Percentiles rank a stretch among this genome's conserved stretches.
Conservation (phyloP, 169 alveolate species). For the Babesia gibsoni region DNA sequence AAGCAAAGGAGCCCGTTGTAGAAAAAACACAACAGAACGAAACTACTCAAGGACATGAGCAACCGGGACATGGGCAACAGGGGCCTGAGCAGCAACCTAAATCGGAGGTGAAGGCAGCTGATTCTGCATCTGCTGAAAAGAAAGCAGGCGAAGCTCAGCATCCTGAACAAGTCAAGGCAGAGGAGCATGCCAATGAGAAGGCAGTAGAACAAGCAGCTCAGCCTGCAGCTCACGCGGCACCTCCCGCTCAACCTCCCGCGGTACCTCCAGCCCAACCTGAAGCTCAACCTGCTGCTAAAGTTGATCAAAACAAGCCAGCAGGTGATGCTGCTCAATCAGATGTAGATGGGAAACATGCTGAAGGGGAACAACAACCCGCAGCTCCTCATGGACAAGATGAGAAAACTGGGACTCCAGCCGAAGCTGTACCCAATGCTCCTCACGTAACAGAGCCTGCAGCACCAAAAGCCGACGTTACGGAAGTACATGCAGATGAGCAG, state of each 20-base stretch:
- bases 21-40: background rate
- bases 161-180: background rate
- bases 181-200: background rate
- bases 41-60: background rate
- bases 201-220: background rate
- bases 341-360: too few relatives aligned
- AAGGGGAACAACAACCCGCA: constrained; percentile 6
- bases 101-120: background rate
- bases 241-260: background rate
- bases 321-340: too few relatives aligned
- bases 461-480: background rate
- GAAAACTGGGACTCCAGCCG: background rate
- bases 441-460: background rate
- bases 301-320: too few relatives aligned
- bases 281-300: too few relatives aligned
- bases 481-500: background rate
- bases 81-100: background rate
- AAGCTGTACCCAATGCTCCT: background rate
- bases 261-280: too few relatives aligned
- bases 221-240: background rate
- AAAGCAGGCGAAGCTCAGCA: background rate
- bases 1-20: background rate
- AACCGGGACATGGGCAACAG: background rate
- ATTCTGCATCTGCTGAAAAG: background rate
- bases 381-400: background rate